Evolutionary conservation across 495 filamentous ascomycete genomes (phyloP).

Genomic region (Collariella sp.): DNA sequence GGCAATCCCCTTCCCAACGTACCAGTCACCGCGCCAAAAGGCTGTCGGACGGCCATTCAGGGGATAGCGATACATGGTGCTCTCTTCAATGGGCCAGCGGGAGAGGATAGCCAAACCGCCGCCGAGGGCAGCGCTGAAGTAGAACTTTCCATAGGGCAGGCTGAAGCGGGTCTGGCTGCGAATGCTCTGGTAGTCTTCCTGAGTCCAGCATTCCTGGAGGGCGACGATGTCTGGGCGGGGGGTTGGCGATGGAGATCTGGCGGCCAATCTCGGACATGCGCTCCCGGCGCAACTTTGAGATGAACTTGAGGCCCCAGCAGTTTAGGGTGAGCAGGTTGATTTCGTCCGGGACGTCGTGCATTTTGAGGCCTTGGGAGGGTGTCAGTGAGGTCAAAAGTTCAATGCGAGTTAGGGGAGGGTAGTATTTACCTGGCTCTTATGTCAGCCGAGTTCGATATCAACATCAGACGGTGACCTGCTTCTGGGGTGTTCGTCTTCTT

Average conservation of each 20-base stretch:
- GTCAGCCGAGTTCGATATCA: too few relatives aligned
- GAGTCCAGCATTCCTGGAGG: constrained; percentile 92
- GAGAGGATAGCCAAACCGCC: constrained; percentile 89
- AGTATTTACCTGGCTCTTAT: too few relatives aligned
- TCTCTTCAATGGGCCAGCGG: constrained; percentile 92
- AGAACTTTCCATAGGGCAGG: constrained; percentile 93
- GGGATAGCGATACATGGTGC: constrained; percentile 76
- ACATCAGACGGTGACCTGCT: too few relatives aligned
- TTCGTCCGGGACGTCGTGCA: constrained; percentile 36
- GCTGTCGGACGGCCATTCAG: constrained; percentile 89
- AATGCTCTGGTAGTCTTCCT: constrained; percentile 80
- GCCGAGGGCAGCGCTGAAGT: constrained; percentile 80
- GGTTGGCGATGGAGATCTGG: constrained; percentile 55
- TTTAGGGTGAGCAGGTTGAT: constrained; percentile 82
- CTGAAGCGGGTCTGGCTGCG: constrained; percentile 62
- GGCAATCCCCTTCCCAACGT: constrained; percentile 89
- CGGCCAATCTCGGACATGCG: constrained; percentile 79
- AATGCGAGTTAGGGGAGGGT: too few relatives aligned
- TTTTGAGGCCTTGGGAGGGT: constrained; percentile 5
- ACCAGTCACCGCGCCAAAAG: constrained; percentile 92
- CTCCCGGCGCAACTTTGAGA: constrained; percentile 68
- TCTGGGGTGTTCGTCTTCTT: too few relatives aligned
- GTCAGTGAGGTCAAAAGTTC: neutral
- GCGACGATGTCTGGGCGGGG: constrained; percentile 79
- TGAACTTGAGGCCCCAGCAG: constrained; percentile 91